These are phyloP conservation scores for Hymenotorrendiella dingleyae DNA, from an alignment of 2,329 filamentous ascomycete genomes.

Conservation along the genomic window DNA sequence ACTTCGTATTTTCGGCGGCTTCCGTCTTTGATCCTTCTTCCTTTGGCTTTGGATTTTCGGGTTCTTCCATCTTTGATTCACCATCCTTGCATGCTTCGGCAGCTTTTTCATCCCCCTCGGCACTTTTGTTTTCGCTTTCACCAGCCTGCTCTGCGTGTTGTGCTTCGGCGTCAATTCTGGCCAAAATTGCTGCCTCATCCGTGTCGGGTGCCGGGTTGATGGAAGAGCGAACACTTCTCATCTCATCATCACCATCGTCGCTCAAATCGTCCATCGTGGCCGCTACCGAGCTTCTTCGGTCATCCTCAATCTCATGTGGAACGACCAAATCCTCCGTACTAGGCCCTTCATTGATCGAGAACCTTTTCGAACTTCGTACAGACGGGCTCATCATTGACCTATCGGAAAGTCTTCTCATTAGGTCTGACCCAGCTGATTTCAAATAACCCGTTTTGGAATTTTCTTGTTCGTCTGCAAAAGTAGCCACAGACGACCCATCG, in stretches of 20 bases:
- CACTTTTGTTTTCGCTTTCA: not conserved
- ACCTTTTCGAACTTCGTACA: conserved; percentile 21
- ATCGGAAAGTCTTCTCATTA: conserved; percentile 22
- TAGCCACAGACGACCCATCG: conserved; percentile 62
- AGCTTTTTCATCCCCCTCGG: not conserved
- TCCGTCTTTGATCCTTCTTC: not conserved
- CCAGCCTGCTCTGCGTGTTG: not conserved
- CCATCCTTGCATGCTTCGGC: too few species aligned
- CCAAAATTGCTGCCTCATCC: conserved; percentile 2
- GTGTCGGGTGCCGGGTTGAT: conserved; percentile 14
- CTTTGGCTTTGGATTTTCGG: too few species aligned
- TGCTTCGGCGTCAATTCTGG: too few species aligned
- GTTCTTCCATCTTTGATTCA: too few species aligned
- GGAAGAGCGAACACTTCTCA: conserved; percentile 25
- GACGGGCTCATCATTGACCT: conserved; percentile 13
- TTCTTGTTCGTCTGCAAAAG: conserved; percentile 58
- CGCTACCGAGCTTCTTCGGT: conserved; percentile 46
- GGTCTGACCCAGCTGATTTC: conserved; percentile 43
- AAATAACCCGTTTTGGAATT: conserved; percentile 46
- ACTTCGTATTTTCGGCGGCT: conserved; percentile 8
- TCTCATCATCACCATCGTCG: conserved; percentile 31
- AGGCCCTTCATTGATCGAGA: conserved; percentile 21
- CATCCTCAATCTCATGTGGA: conserved; percentile 27
- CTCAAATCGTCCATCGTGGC: conserved; percentile 52
- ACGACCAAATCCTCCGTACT: conserved; percentile 41